Evolutionary conservation across 2,329 filamentous ascomycete species (phyloP).

Genomic region (Ustulina deusta): DNA sequence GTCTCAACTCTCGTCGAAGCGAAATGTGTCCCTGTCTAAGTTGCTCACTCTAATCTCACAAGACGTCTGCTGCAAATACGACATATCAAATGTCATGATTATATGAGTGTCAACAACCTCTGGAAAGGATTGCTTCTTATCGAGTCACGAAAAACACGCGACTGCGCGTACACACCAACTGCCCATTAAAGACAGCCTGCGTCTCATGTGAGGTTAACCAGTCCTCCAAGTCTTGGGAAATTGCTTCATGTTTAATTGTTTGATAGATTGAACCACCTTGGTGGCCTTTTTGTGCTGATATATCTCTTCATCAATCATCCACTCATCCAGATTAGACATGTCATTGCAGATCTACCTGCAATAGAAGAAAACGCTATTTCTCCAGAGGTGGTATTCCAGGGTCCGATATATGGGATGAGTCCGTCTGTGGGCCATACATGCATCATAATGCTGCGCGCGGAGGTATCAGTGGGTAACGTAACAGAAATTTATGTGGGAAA

Average conservation of each 20-base stretch:
- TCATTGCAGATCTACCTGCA: slow-evolving; percentile 28
- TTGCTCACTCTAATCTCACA: background rate
- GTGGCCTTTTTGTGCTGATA: slow-evolving; percentile 18
- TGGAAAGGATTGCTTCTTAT: background rate
- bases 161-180: background rate
- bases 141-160: background rate
- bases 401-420: slow-evolving; percentile 26
- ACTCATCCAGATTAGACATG: slow-evolving; percentile 32
- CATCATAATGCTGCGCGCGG: slow-evolving; percentile 42
- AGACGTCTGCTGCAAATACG: too few species aligned
- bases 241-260: slow-evolving; percentile 25
- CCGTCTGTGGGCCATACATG: slow-evolving; percentile 42
- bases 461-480: slow-evolving; percentile 47
- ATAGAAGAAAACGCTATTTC: slow-evolving; percentile 36
- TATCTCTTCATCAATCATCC: slow-evolving; percentile 40
- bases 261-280: slow-evolving; percentile 26
- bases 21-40: background rate
- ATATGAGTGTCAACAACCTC: background rate
- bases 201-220: background rate
- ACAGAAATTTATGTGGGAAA: slow-evolving; percentile 43
- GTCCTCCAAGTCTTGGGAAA: slow-evolving; percentile 5
- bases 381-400: slow-evolving; percentile 28
- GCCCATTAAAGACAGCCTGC: background rate
- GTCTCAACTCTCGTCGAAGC: background rate
- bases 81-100: too few species aligned